Conservation (phyloP, 2,329 filamentous ascomycete genomes). For the Neopestalotiopsis rosae region DNA sequence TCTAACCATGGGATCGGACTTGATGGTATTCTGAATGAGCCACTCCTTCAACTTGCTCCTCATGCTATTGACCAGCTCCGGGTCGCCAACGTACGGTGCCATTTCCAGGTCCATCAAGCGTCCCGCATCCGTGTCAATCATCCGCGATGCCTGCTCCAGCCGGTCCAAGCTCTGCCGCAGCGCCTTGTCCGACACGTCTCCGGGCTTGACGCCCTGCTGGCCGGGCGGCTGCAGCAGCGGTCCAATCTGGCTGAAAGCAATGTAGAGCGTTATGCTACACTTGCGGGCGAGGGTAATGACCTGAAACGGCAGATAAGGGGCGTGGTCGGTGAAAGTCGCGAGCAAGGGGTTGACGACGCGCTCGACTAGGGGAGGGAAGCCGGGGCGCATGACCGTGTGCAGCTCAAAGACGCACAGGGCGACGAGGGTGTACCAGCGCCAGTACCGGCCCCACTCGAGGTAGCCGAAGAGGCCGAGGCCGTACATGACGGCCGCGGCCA, state of each 20-base stretch:
- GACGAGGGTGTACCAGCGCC: slow-evolving; percentile 65
- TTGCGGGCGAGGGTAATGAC: slow-evolving; percentile 77
- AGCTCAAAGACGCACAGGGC: slow-evolving; percentile 62
- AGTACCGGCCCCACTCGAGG: slow-evolving; percentile 70
- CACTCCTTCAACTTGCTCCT: slow-evolving; percentile 81
- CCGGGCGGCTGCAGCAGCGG: slow-evolving; percentile 62
- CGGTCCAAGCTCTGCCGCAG: slow-evolving; percentile 69
- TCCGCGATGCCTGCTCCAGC: slow-evolving; percentile 63
- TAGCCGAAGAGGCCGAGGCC: slow-evolving; percentile 69
- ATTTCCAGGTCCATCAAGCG: slow-evolving; percentile 79
- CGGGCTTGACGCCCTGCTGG: slow-evolving; percentile 31
- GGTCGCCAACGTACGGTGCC: slow-evolving; percentile 79
- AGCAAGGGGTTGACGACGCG: slow-evolving; percentile 51
- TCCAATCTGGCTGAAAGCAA: slow-evolving; percentile 81
- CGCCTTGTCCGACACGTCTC: slow-evolving; percentile 51
- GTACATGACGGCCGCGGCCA: slow-evolving; percentile 63
- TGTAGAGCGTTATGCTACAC: slow-evolving; percentile 77
- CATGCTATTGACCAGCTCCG: slow-evolving; percentile 66
- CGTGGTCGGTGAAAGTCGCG: slow-evolving; percentile 46
- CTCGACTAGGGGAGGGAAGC: slow-evolving; percentile 51
- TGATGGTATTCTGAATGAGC: slow-evolving; percentile 85
- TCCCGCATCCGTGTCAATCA: slow-evolving; percentile 71
- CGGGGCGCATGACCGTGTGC: slow-evolving; percentile 59
- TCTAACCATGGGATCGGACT: slow-evolving; percentile 79
- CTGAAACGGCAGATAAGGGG: slow-evolving; percentile 84